Conservation (phyloP, 2,329 filamentous ascomycete genomes). For the Aspergillus sp. region DNA sequence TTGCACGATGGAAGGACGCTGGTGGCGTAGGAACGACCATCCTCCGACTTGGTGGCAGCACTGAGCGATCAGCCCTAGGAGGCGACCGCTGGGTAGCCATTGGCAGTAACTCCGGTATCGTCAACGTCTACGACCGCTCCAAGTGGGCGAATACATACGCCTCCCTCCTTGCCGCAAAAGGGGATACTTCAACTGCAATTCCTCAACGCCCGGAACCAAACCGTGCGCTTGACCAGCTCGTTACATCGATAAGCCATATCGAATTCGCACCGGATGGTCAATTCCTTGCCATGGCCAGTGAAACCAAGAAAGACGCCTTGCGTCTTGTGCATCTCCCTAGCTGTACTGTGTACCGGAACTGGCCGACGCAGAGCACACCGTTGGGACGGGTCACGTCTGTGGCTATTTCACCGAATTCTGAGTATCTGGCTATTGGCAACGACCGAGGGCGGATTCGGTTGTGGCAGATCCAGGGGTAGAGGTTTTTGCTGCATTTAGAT, state of each 20-base stretch:
- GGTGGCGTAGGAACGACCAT: constrained; percentile 84
- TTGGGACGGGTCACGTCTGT: constrained; percentile 78
- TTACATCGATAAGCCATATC: constrained; percentile 77
- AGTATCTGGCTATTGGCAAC: constrained; percentile 80
- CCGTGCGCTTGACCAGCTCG: constrained; percentile 78
- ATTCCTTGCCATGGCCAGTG: constrained; percentile 80
- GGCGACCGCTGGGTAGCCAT: constrained; percentile 87
- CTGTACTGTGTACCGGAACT: constrained; percentile 94
- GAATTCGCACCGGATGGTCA: constrained; percentile 87
- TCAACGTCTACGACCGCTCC: constrained; percentile 88
- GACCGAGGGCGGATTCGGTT: constrained; percentile 83
- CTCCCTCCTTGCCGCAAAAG: constrained; percentile 26
- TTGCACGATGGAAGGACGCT: constrained; percentile 86
- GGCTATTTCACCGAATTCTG: constrained; percentile 65
- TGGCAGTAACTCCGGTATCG: constrained; percentile 81
- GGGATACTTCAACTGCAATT: constrained; percentile 46
- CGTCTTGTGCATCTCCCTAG: constrained; percentile 79
- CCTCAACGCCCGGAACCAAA: constrained; percentile 70
- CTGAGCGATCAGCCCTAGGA: constrained; percentile 51
- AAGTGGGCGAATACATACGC: constrained; percentile 53
- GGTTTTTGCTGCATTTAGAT: background rate
- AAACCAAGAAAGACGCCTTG: constrained; percentile 84
- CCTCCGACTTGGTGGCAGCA: constrained; percentile 66
- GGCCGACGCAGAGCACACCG: constrained; percentile 89
- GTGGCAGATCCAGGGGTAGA: constrained; percentile 81